Conservation (phyloP, 2,329 filamentous ascomycete genomes). For the Aureobasidium sp. region DNA sequence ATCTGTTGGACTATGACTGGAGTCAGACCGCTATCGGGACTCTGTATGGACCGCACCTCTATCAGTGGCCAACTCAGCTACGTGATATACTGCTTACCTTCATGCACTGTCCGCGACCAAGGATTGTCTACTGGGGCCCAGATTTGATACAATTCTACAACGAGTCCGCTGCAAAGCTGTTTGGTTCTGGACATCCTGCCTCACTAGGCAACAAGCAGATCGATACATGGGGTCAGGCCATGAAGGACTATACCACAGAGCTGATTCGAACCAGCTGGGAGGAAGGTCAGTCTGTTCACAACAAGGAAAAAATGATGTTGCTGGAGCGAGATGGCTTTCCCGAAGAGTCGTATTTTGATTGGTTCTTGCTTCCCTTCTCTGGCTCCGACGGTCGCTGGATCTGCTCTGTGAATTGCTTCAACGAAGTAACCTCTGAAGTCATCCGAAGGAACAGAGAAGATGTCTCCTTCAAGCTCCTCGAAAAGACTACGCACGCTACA, state of each 20-base stretch:
- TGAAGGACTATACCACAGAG: not conserved
- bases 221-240: not conserved
- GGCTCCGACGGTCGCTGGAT: not conserved
- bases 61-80: not conserved
- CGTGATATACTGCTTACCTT: not conserved
- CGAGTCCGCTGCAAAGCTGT: not conserved
- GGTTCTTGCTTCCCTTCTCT: not conserved
- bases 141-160: constrained; percentile 11
- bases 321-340: not conserved
- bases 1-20: not conserved
- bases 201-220: not conserved
- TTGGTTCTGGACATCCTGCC: not conserved
- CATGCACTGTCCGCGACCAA: not conserved
- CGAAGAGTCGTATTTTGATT: constrained; percentile 7
- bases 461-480: not conserved
- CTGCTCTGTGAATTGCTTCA: not conserved
- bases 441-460: not conserved
- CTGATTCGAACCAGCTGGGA: not conserved
- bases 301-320: not conserved
- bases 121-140: constrained; percentile 4
- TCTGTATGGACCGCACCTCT: not conserved
- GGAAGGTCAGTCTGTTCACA: not conserved
- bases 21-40: not conserved
- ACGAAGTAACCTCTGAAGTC: not conserved
- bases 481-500: not conserved